Percentiles rank a stretch among this genome's conserved stretches.
phyloP scores from a whole-genome alignment of 805 yeast species.

The Lipomyces oligophaga region DNA sequence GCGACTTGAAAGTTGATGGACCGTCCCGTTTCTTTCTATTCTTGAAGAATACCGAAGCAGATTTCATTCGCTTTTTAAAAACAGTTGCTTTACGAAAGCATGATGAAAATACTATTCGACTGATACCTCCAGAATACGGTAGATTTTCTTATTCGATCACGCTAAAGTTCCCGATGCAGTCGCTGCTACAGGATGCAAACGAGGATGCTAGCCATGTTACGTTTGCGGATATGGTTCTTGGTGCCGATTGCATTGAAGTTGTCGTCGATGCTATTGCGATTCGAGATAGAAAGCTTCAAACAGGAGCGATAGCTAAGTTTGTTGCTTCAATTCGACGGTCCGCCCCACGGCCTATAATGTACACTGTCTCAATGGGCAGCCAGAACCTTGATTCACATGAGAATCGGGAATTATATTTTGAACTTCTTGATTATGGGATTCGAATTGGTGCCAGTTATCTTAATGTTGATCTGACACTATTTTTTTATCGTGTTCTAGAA shows the following conservation, averaged over 20 bases:
- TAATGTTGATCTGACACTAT: slow-evolving; percentile 10
- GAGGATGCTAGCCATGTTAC: slow-evolving; percentile 35
- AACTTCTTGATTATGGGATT: slow-evolving; percentile 60
- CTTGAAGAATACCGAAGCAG: slow-evolving; percentile 10
- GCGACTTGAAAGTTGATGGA: slow-evolving; percentile 1
- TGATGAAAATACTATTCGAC: slow-evolving; percentile 1
- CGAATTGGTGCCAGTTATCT: slow-evolving; percentile 50
- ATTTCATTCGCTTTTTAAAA: slow-evolving; percentile 9
- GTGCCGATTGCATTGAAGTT: slow-evolving; percentile 78
- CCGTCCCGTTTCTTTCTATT: slow-evolving; percentile 3
- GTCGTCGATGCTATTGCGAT: slow-evolving; percentile 63
- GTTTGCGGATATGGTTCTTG: slow-evolving; percentile 56
- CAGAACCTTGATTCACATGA: neutral
- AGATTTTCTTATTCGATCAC: slow-evolving; percentile 18
- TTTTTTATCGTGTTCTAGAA: neutral
- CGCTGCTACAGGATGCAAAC: slow-evolving; percentile 71
- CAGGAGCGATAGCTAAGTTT: slow-evolving; percentile 65
- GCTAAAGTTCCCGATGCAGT: slow-evolving; percentile 49
- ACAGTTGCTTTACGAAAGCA: slow-evolving; percentile 4
- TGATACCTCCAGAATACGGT: slow-evolving; percentile 13
- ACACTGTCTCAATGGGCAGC: slow-evolving; percentile 57
- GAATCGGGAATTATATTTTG: slow-evolving; percentile 42
- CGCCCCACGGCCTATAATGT: slow-evolving; percentile 68
- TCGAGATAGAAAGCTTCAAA: slow-evolving; percentile 42
- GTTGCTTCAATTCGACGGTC: slow-evolving; percentile 62